phyloP scores from a whole-genome alignment of 2,329 filamentous ascomycete genomes.

The Fusarium coffeatum region DNA sequence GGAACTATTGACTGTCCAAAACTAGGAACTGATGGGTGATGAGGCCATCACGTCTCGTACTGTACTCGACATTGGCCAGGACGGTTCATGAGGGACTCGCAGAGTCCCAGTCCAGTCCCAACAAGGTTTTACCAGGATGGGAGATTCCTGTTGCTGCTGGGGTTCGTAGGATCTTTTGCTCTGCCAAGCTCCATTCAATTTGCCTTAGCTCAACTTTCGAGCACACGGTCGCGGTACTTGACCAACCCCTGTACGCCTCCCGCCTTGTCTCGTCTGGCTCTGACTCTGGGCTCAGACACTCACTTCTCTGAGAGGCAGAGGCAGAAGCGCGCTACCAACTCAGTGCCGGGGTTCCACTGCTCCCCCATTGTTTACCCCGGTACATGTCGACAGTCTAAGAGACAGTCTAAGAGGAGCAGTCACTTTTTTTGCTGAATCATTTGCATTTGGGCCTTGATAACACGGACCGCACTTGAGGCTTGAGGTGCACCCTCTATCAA shows the following conservation, averaged over 20 bases:
- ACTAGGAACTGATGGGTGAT: slow-evolving; percentile 18
- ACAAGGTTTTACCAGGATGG: slow-evolving; percentile 23
- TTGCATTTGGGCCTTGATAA: slow-evolving; percentile 9
- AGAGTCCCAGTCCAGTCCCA: slow-evolving; percentile 12
- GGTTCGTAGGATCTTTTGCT: slow-evolving; percentile 35
- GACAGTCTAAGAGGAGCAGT: slow-evolving; percentile 20
- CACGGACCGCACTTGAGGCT: slow-evolving; percentile 4
- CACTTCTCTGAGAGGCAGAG: background rate
- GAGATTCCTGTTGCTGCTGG: slow-evolving; percentile 16
- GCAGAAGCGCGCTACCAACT: slow-evolving; percentile 41
- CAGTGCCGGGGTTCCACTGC: slow-evolving; percentile 41
- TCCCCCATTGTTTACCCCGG: slow-evolving; percentile 32
- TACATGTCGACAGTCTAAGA: slow-evolving; percentile 17
- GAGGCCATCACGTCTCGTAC: background rate
- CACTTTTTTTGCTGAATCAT: slow-evolving; percentile 27
- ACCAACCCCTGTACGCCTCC: slow-evolving; percentile 37
- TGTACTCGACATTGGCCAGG: slow-evolving; percentile 1
- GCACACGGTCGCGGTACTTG: slow-evolving; percentile 36
- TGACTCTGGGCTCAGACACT: slow-evolving; percentile 3
- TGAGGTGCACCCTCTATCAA: slow-evolving; percentile 19
- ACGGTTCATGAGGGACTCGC: background rate
- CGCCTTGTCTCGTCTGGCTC: slow-evolving; percentile 27
- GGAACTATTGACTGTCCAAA: background rate
- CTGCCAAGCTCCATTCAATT: slow-evolving; percentile 32
- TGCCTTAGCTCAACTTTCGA: slow-evolving; percentile 20